phyloP scores from a whole-genome alignment of 148 eudicot species.

The Diospyros lotus region DNA sequence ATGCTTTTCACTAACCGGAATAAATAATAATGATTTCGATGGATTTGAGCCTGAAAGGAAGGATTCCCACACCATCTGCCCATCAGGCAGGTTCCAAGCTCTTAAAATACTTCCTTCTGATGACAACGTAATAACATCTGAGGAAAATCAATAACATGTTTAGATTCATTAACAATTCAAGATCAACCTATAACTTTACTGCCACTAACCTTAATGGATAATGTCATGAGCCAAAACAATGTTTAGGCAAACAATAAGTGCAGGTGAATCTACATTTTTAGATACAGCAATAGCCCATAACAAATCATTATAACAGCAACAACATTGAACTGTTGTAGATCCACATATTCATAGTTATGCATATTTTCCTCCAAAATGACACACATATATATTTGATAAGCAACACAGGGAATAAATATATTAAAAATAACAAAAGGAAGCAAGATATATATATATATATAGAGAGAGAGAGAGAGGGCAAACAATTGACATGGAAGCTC shows the following conservation, averaged over 20 bases:
- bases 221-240: not conserved
- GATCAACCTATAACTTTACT: not conserved
- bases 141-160: not conserved
- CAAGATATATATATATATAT: too few relatives aligned
- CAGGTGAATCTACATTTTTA: not conserved
- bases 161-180: conserved; percentile 1
- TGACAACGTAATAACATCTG: conserved; percentile 88
- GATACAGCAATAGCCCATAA: not conserved
- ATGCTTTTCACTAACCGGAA: conserved; percentile 54
- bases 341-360: too few relatives aligned
- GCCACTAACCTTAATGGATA: not conserved
- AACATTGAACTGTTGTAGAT: not conserved
- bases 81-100: conserved; percentile 99
- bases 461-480: too few relatives aligned
- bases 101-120: conserved; percentile 78
- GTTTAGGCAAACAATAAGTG: not conserved
- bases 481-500: too few relatives aligned
- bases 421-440: too few relatives aligned
- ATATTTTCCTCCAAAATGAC: too few relatives aligned
- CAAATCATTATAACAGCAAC: not conserved
- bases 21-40: conserved; percentile 57
- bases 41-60: conserved; percentile 55
- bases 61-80: conserved; percentile 99
- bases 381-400: too few relatives aligned
- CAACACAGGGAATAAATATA: too few relatives aligned